Base-by-base conservation (phyloP, 495 filamentous ascomycete species). In the Cetradonia linearis region DNA sequence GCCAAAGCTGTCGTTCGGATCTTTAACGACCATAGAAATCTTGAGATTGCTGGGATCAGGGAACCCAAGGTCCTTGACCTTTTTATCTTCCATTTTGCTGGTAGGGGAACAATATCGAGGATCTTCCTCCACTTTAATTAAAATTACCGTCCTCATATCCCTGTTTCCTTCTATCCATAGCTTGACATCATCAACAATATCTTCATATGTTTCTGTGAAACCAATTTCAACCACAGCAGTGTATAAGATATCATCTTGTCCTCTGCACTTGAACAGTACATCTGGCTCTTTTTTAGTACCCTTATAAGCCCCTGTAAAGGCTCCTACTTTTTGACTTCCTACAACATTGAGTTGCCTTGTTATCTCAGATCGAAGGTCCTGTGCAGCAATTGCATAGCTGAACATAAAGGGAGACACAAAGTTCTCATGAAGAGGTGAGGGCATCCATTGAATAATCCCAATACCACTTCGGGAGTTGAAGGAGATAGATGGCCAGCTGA, bases 131-230 rank as follows among this genome's bases (percentile, higher is more conserved):
- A 60, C 23, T 18, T 53, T 55, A 20, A 38, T 52, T 11, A 60
- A 47, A 25, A 60, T 23, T 5, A 60, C 25, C 6, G 50, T 53
- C 18, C 16, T 36, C 5, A 60, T 37, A n/a, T 60, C 47, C 6
- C 30, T 6, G 5, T 38, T 25, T 7, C 58, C 58, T 38, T 60
- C 58, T 5, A 60, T 33, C 47, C 58, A 60, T 38, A 60, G 20
- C 48, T 14, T 60, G 28, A 27, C 58, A 40, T 60, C 58, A 14
- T 55, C 28, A 33, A 60, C 34, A 20, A 60, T 25, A 18, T 55
- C 47, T 20, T 60, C 58, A 55, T 60, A 60, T 25, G 47, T 60
- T 38, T 60, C 58, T 25, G 58, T 34, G 33, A 60, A 60, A 37
- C 58, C 58, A 38, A 60, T 38, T 40, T 60, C 58, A 38, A 53